Conservation (phyloP, 306 rosid genomes). For the Quercus engelmannii region DNA sequence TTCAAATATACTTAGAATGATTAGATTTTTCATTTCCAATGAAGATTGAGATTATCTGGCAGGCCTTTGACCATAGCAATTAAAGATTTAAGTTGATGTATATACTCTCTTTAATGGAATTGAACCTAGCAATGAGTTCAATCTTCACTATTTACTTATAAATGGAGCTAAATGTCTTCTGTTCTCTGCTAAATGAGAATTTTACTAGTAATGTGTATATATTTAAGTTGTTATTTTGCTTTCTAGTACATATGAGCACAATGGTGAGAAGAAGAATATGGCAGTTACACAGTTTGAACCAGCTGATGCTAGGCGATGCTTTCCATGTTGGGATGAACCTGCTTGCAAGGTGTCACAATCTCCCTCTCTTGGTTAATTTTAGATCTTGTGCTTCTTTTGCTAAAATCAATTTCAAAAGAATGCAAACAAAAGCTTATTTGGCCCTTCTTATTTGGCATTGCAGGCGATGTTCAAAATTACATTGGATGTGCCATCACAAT, state of each 20-base stretch:
- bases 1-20: no score
- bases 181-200: neutral
- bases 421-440: neutral
- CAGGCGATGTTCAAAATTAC: conserved; percentile 86
- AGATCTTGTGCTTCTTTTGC: neutral
- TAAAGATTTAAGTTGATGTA: neutral
- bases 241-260: conserved; percentile 66
- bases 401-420: neutral
- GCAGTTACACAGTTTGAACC: conserved; percentile 98
- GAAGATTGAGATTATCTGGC: no score
- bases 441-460: neutral
- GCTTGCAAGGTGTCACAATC: conserved; percentile 72
- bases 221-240: neutral
- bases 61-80: neutral
- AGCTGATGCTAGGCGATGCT: conserved; percentile 94
- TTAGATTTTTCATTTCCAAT: neutral
- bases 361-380: neutral
- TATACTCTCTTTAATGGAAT: no score
- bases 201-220: neutral
- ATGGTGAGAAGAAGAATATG: conserved; percentile 86
- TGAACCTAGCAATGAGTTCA: neutral
- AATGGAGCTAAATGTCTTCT: neutral
- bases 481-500: conserved; percentile 70
- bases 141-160: neutral
- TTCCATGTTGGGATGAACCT: conserved; percentile 99